These are phyloP conservation scores for Paraglomus brasilianum DNA, from an alignment of 192 early-diverging fungal genomes.

Conservation along the genomic window DNA sequence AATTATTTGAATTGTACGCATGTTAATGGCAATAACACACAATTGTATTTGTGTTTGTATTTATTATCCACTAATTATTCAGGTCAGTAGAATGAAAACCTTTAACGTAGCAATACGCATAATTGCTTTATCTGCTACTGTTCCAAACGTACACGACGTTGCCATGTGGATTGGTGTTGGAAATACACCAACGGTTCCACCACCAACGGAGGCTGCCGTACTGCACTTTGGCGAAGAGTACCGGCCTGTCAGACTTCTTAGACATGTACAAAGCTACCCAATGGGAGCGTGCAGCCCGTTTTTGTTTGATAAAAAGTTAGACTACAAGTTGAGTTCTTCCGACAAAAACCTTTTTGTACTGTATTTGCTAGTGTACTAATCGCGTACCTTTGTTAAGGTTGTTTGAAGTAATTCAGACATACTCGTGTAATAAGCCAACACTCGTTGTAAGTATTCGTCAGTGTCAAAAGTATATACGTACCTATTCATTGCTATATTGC, in stretches of 20 bases:
- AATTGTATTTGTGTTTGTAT: too few relatives aligned
- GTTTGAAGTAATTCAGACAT: slow-evolving; percentile 37
- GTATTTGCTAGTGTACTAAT: not conserved
- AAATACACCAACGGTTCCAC: not conserved
- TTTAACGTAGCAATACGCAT: slow-evolving; percentile 35
- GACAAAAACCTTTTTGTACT: too few relatives aligned
- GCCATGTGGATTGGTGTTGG: slow-evolving; percentile 50
- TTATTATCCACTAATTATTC: too few relatives aligned
- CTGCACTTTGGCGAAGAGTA: slow-evolving; percentile 66
- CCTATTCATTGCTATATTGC: not conserved
- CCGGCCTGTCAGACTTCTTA: slow-evolving; percentile 58
- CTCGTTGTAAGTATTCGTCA: slow-evolving; percentile 36
- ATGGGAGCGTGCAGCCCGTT: slow-evolving; percentile 42
- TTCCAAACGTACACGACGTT: slow-evolving; percentile 69
- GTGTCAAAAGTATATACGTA: not conserved
- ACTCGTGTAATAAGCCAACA: slow-evolving; percentile 34
- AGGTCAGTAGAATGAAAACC: slow-evolving; percentile 26
- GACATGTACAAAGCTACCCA: slow-evolving; percentile 51
- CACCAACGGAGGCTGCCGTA: not conserved
- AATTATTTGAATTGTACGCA: not conserved
- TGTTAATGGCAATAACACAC: too few relatives aligned
- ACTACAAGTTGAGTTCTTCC: slow-evolving; percentile 43
- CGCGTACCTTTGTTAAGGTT: slow-evolving; percentile 35
- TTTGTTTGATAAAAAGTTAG: slow-evolving; percentile 55
- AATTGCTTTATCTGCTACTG: slow-evolving; percentile 70